Percentiles rank a stretch among this genome's conserved stretches.
Evolutionary conservation across 140 eudicot species (phyloP).

Genomic region (Senecio squalidus): DNA sequence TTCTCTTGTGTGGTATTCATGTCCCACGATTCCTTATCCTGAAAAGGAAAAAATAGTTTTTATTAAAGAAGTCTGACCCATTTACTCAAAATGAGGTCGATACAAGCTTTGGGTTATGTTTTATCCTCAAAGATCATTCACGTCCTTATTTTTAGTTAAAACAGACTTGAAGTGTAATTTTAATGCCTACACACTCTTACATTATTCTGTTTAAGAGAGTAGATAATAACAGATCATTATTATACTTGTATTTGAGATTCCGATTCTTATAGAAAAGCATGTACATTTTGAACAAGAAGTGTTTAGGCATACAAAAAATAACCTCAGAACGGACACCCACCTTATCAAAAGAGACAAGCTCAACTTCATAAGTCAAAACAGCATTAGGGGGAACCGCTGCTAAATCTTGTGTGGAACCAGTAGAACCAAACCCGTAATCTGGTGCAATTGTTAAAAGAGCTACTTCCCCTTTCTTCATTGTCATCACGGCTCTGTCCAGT

Average conservation of each 20-base stretch:
- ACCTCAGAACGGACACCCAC: no score
- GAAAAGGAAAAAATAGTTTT: background rate
- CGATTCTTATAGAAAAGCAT: no score
- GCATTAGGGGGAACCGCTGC: conserved; percentile 50
- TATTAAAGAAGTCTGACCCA: background rate
- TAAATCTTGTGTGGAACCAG: conserved; percentile 37
- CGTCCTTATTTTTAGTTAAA: no score
- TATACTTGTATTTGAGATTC: no score
- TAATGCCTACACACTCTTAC: no score
- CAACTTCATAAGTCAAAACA: conserved; percentile 53
- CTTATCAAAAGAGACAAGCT: conserved; percentile 54
- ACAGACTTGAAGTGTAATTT: no score
- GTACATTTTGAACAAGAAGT: no score
- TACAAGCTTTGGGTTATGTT: no score
- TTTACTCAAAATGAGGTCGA: background rate
- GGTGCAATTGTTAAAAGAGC: conserved; percentile 52
- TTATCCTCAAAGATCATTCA: no score
- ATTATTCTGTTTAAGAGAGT: no score
- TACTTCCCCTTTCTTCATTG: conserved; percentile 62
- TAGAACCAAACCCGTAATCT: conserved; percentile 53
- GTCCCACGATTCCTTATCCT: conserved; percentile 99
- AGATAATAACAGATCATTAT: no score
- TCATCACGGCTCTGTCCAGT: conserved; percentile 49
- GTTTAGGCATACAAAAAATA: no score
- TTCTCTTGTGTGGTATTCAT: conserved; percentile 81